Evolutionary conservation across 148 eudicot species (phyloP), one percentile per base, ranked within the genome.

Genomic region (Vaccinium darrowii): DNA sequence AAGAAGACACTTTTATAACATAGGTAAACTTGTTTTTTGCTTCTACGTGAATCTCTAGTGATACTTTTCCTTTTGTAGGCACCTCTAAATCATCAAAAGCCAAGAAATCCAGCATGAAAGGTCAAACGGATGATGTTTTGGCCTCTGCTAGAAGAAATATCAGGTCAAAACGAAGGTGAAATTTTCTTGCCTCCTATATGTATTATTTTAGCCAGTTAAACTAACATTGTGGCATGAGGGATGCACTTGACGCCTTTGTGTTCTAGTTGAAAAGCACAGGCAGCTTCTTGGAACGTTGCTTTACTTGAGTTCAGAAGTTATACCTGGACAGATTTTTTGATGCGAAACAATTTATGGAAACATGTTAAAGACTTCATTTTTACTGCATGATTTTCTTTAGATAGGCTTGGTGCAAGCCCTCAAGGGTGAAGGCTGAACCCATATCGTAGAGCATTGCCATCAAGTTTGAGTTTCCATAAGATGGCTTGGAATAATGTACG

Each of bases 151-250:
- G 90, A 89, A 91, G 91, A 89, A 88, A 10, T 81, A 90, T 84
- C 47, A 91, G 92, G 82, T 89, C 94, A 83, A 90, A 71, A 79
- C 87, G 71, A 86, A 93, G 95, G 98, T 94, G 84, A 80, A 1
- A 49, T 50, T 62, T 15, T 85, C 63, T 75, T 0, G 30, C 39
- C 18, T 49, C 5, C 52, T 23, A 67, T 18, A 60, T 33, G 13
- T 52, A n/a, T 14, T 12, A 6, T 30, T 78, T 53, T 51, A 53
- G 65, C 33, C 65, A 4, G 9, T 60, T 50, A 50, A 60, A 80
- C 71, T 27, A 60, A 21, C 71, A 36, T 58, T 57, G 72, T 39
- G 30, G 82, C 53, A 60, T 58, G 14, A 21, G 1, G 39, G 23
- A 77, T 77, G 52, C 51, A 2, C 7, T 7, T 47, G 78, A 18